phyloP scores from a whole-genome alignment of 1,284 basidiomycete species.

The Cronartium ribicola region DNA sequence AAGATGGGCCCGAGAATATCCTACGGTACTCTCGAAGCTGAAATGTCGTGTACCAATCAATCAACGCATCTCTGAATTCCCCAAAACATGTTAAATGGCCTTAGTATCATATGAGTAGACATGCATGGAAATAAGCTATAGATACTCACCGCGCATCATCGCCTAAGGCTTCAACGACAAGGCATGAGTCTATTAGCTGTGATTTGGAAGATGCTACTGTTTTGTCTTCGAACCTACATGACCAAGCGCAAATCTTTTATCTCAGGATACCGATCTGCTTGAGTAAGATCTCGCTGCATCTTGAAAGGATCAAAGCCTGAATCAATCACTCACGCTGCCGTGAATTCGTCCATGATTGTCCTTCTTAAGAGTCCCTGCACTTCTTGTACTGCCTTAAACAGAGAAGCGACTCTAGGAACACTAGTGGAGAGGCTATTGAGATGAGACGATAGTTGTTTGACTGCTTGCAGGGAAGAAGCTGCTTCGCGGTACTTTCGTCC shows the following conservation, averaged over 20 bases:
- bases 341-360: slow-evolving; percentile 80
- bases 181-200: slow-evolving; percentile 64
- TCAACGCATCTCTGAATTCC: slow-evolving; percentile 59
- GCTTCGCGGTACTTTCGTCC: slow-evolving; percentile 73
- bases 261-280: not conserved
- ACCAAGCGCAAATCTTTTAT: slow-evolving; percentile 10
- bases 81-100: not conserved
- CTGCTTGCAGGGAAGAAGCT: slow-evolving; percentile 62
- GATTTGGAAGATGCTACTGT: slow-evolving; percentile 31
- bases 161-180: slow-evolving; percentile 79
- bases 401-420: slow-evolving; percentile 68
- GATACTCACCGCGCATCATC: slow-evolving; percentile 64
- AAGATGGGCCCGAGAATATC: slow-evolving; percentile 76
- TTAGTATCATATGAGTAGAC: not conserved
- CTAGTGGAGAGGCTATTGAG: slow-evolving; percentile 68
- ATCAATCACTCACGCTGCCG: slow-evolving; percentile 66
- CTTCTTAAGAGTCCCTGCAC: slow-evolving; percentile 70
- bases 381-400: slow-evolving; percentile 73
- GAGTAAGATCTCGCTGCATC: not conserved
- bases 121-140: not conserved
- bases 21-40: slow-evolving; percentile 94
- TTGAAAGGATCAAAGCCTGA: not conserved
- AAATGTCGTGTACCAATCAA: slow-evolving; percentile 83
- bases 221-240: slow-evolving; percentile 42
- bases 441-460: slow-evolving; percentile 72